Evolutionary conservation across 23 red algal species (phyloP).

Genomic region (Agarophyton chilense): DNA sequence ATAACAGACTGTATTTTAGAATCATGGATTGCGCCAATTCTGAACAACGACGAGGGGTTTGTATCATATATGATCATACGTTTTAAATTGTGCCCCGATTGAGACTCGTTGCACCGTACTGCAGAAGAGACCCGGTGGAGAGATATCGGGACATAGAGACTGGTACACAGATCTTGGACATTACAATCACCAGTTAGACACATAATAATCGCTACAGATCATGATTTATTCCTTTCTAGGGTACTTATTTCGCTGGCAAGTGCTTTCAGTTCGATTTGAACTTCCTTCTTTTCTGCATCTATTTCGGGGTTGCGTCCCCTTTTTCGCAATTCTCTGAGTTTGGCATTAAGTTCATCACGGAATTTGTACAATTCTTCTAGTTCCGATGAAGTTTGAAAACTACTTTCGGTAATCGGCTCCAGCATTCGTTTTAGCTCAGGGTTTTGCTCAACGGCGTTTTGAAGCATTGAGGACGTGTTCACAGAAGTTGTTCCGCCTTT

Average conservation of each 20-base stretch:
- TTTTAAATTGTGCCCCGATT: no score
- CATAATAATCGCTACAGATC: neutral
- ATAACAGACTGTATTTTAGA: no score
- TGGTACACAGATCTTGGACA: no score
- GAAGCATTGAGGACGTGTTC: neutral
- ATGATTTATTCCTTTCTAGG: conserved; percentile 21
- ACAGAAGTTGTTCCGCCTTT: neutral
- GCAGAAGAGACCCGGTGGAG: no score
- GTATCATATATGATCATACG: no score
- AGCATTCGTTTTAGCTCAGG: neutral
- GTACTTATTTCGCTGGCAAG: neutral
- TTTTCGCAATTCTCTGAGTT: conserved; percentile 20
- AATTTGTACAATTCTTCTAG: conserved; percentile 44
- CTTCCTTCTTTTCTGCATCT: conserved; percentile 34
- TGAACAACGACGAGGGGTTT: no score
- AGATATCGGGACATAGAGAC: no score
- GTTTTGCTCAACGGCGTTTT: neutral
- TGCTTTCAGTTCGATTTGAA: neutral
- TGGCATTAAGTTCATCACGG: conserved; percentile 5
- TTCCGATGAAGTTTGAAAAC: conserved; percentile 23
- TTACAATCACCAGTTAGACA: neutral
- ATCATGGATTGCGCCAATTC: no score
- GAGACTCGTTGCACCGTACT: neutral
- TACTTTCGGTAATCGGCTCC: neutral
- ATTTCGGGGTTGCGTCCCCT: conserved; percentile 13